Percentiles rank a stretch among this genome's conserved stretches.
Conservation (phyloP, 768 basidiomycete species). For the Leccinum sublutescens region DNA sequence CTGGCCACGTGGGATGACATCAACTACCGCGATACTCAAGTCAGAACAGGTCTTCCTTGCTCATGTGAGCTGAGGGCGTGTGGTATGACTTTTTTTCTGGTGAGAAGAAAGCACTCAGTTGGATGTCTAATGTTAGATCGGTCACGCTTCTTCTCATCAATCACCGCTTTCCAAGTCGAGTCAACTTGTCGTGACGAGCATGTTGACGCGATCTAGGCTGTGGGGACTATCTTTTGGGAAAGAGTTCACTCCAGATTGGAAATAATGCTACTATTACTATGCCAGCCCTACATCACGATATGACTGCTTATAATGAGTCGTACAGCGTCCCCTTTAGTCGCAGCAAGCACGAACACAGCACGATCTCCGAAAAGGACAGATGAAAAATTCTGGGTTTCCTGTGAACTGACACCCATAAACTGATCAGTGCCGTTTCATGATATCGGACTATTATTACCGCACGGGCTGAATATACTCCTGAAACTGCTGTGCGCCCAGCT, state of each 20-base stretch:
- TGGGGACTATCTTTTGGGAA: constrained; percentile 5
- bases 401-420: not conserved
- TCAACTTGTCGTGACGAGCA: constrained; percentile 10
- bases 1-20: not conserved
- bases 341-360: constrained; percentile 5
- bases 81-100: constrained; percentile 1
- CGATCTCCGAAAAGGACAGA: not conserved
- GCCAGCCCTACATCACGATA: constrained; percentile 6
- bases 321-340: not conserved
- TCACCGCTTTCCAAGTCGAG: constrained; percentile 4
- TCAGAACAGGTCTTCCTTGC: not conserved
- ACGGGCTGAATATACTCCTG: constrained; percentile 1
- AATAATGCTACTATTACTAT: constrained; percentile 7
- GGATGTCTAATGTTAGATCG: constrained; percentile 4
- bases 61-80: constrained; percentile 14
- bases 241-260: constrained; percentile 1
- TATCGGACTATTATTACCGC: not conserved
- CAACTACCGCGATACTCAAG: constrained; percentile 7
- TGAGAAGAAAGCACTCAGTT: not conserved
- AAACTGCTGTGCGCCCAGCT: constrained; percentile 15
- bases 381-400: constrained; percentile 2
- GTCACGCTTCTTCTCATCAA: constrained; percentile 10
- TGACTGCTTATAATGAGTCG: constrained; percentile 1
- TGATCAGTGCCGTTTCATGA: not conserved
- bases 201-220: constrained; percentile 5